Evolutionary conservation across 768 basidiomycete species (phyloP).

Genomic region (Hypholoma sublateritium): DNA sequence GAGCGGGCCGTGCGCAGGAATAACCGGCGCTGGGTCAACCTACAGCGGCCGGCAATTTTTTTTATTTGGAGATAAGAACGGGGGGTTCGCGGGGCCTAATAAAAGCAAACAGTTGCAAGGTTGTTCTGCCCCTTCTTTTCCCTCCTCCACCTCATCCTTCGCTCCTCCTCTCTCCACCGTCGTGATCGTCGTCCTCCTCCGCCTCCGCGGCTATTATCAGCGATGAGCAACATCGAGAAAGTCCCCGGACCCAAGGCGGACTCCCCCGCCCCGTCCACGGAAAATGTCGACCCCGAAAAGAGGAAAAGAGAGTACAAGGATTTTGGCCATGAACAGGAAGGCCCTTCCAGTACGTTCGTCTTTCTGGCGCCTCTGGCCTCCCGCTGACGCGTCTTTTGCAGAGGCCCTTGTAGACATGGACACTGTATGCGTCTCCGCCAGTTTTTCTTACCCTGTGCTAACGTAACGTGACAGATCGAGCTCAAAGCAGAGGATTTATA

Average conservation of each 20-base stretch:
- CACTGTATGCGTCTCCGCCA: conserved; percentile 42
- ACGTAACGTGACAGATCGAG: conserved; percentile 56
- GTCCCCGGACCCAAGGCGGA: conserved; percentile 60
- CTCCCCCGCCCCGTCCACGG: conserved; percentile 22
- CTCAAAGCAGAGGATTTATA: conserved; percentile 92
- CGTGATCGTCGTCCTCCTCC: conserved; percentile 1
- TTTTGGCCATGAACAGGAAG: conserved; percentile 70
- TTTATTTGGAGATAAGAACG: conserved; percentile 4
- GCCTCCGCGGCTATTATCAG: conserved; percentile 12
- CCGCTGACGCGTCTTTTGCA: conserved; percentile 25
- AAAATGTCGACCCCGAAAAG: conserved; percentile 36
- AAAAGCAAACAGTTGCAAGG: conserved; percentile 19
- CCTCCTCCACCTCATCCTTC: conserved; percentile 6
- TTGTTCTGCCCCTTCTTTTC: conserved; percentile 15
- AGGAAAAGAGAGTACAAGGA: conserved; percentile 89
- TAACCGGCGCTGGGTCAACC: neutral
- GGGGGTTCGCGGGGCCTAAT: conserved; percentile 16
- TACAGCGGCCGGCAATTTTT: conserved; percentile 10
- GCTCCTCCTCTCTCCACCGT: conserved; percentile 6
- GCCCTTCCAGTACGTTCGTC: conserved; percentile 60
- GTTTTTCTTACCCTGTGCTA: conserved; percentile 8
- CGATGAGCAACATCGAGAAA: conserved; percentile 40
- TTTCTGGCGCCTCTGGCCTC: conserved; percentile 13
- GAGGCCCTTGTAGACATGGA: conserved; percentile 90
- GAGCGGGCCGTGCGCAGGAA: neutral